Percentiles rank a stretch among this genome's conserved stretches.
These are phyloP conservation scores for Alternaria sp. DNA, from an alignment of 2,329 filamentous ascomycete species.

Conservation along the genomic window DNA sequence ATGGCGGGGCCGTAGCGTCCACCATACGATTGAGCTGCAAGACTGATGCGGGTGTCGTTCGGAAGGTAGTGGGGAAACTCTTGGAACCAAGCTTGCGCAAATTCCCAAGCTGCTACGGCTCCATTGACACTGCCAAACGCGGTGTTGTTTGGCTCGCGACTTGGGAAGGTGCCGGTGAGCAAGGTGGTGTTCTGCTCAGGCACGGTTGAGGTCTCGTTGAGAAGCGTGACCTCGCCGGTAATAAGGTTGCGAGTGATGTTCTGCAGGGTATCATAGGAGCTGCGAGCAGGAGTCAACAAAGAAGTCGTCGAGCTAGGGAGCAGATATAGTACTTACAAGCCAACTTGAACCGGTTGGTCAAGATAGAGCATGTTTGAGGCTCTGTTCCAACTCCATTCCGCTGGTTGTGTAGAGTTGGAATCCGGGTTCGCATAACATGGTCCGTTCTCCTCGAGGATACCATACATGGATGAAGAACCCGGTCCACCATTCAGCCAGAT, in stretches of 20 bases:
- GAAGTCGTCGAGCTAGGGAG: rapidly evolving
- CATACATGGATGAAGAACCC: constrained; percentile 53
- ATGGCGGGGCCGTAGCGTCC: constrained; percentile 20
- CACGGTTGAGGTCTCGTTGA: constrained; percentile 18
- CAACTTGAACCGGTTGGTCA: constrained; percentile 65
- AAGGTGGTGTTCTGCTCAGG: constrained; percentile 25
- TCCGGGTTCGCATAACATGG: constrained; percentile 54
- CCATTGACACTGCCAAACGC: constrained; percentile 25
- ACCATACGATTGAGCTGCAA: constrained; percentile 25
- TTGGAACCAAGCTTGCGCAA: constrained; percentile 28
- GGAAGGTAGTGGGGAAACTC: constrained; percentile 29
- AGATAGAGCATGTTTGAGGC: constrained; percentile 63
- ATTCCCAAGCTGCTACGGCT: constrained; percentile 27
- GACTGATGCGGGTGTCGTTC: constrained; percentile 25
- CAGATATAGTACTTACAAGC: constrained; percentile 46
- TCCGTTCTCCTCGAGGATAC: constrained; percentile 53
- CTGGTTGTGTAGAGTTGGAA: constrained; percentile 12
- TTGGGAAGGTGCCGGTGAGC: constrained; percentile 23
- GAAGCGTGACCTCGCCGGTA: constrained; percentile 14
- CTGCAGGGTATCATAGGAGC: constrained; percentile 53
- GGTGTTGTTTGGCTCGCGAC: constrained; percentile 24
- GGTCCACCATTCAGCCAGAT: constrained; percentile 58
- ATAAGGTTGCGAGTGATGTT: constrained; percentile 25
- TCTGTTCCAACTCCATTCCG: constrained; percentile 24
- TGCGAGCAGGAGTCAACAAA: background rate